These are phyloP conservation scores for Talaromyces borbonicus DNA, from an alignment of 495 filamentous ascomycete species.

Conservation along the genomic window DNA sequence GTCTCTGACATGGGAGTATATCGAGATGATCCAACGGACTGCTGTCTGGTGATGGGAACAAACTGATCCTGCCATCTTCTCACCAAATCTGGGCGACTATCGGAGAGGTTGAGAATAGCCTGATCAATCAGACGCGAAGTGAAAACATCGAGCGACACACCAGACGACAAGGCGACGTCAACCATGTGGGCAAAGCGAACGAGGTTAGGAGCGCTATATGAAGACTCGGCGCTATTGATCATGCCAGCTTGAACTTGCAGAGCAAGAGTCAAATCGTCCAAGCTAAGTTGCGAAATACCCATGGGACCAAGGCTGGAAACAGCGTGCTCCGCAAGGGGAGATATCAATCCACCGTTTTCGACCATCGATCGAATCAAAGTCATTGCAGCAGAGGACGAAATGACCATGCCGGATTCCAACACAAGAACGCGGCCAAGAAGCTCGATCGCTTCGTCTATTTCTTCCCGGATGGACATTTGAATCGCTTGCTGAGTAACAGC, in stretches of 20 bases:
- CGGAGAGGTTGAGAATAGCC: conserved; percentile 41
- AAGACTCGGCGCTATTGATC: conserved; percentile 32
- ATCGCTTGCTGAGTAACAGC: conserved; percentile 16
- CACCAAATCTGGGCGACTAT: conserved; percentile 46
- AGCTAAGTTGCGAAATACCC: conserved; percentile 43
- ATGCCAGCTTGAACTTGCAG: conserved; percentile 57
- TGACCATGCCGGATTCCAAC: conserved; percentile 33
- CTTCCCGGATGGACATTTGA: conserved; percentile 45
- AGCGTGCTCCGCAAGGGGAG: conserved; percentile 51
- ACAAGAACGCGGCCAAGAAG: conserved; percentile 53
- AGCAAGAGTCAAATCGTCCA: conserved; percentile 48
- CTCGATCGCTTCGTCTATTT: conserved; percentile 80
- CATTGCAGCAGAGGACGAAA: conserved; percentile 46
- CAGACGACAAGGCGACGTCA: conserved; percentile 39
- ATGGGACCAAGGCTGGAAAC: conserved; percentile 51
- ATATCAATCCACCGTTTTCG: conserved; percentile 54
- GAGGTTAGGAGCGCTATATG: conserved; percentile 43
- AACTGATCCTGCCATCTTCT: conserved; percentile 48
- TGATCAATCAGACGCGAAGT: conserved; percentile 47
- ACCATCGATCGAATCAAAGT: conserved; percentile 65
- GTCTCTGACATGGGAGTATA: conserved; percentile 33
- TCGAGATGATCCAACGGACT: conserved; percentile 21
- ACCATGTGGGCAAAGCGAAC: conserved; percentile 54
- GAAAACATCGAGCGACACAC: conserved; percentile 38
- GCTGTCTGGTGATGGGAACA: conserved; percentile 23